These are phyloP conservation scores for Conoideocrella luteorostrata DNA, from an alignment of 2,329 filamentous ascomycete genomes.

Conservation along the genomic window DNA sequence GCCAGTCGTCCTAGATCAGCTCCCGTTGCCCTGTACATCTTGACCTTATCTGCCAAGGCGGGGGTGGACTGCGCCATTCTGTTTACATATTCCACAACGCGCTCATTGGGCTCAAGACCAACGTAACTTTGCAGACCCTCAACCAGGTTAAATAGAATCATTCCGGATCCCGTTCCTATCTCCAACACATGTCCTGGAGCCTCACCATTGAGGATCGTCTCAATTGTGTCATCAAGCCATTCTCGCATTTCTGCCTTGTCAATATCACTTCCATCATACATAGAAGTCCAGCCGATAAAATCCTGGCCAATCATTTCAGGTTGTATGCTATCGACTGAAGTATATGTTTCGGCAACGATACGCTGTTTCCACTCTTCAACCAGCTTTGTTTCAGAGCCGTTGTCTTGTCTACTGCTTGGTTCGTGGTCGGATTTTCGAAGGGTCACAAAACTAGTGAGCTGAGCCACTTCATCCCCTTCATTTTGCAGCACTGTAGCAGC, in stretches of 20 bases:
- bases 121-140: constrained; percentile 17
- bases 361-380: neutral
- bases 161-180: constrained; percentile 23
- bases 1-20: constrained; percentile 8
- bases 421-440: neutral
- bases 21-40: constrained; percentile 16
- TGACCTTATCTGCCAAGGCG: constrained; percentile 7
- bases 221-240: constrained; percentile 25
- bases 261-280: constrained; percentile 22
- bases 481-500: constrained; percentile 13
- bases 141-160: constrained; percentile 24
- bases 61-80: constrained; percentile 11
- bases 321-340: constrained; percentile 5
- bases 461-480: constrained; percentile 4
- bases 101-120: constrained; percentile 20
- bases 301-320: constrained; percentile 15
- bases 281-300: constrained; percentile 25
- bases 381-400: neutral
- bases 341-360: no score
- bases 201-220: constrained; percentile 12
- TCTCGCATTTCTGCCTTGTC: constrained; percentile 23
- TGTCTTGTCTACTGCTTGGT: neutral
- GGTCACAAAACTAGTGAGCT: constrained; percentile 13
- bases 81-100: constrained; percentile 16
- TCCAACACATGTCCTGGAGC: constrained; percentile 16